These are phyloP conservation scores for Phylloporus arenicola DNA, from an alignment of 768 basidiomycete genomes.

Conservation along the genomic window DNA sequence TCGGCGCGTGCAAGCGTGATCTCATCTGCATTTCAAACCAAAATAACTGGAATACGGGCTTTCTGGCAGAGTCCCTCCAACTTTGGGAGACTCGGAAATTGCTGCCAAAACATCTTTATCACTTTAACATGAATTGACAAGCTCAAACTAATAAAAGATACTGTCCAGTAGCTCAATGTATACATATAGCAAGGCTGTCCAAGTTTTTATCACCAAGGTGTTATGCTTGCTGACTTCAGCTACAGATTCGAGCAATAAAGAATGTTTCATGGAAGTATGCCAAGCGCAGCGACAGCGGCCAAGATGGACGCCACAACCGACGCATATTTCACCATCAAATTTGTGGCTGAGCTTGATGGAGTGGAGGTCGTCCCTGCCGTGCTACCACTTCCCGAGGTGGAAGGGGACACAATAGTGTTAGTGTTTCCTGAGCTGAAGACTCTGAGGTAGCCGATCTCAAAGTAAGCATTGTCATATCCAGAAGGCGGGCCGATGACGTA, in stretches of 20 bases:
- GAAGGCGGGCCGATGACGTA: slow-evolving; percentile 61
- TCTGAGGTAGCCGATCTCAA: slow-evolving; percentile 61
- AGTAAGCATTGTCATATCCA: slow-evolving; percentile 62
- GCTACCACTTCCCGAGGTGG: slow-evolving; percentile 15
- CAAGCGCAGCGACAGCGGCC: slow-evolving; percentile 12
- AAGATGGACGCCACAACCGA: slow-evolving; percentile 10
- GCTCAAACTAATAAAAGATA: too few relatives aligned
- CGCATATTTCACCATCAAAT: background rate
- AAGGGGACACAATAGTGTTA: slow-evolving; percentile 22
- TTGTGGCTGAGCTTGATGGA: slow-evolving; percentile 9
- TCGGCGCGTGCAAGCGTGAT: too few relatives aligned
- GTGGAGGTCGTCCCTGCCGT: slow-evolving; percentile 9
- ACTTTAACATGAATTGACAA: too few relatives aligned
- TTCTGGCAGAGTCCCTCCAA: too few relatives aligned
- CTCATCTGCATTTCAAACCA: too few relatives aligned
- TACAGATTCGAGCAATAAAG: too few relatives aligned
- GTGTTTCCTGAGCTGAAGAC: slow-evolving; percentile 38
- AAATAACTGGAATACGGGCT: too few relatives aligned
- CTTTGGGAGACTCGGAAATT: background rate
- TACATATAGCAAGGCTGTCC: too few relatives aligned
- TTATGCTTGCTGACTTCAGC: too few relatives aligned
- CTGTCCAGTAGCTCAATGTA: too few relatives aligned
- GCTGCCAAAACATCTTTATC: background rate
- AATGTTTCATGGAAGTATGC: slow-evolving; percentile 7
- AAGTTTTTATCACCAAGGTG: too few relatives aligned